A percentile compares a stretch with the other conserved stretches of the same genome.
phyloP scores from a whole-genome alignment of 257 asterid genomes.

The Striga asiatica region DNA sequence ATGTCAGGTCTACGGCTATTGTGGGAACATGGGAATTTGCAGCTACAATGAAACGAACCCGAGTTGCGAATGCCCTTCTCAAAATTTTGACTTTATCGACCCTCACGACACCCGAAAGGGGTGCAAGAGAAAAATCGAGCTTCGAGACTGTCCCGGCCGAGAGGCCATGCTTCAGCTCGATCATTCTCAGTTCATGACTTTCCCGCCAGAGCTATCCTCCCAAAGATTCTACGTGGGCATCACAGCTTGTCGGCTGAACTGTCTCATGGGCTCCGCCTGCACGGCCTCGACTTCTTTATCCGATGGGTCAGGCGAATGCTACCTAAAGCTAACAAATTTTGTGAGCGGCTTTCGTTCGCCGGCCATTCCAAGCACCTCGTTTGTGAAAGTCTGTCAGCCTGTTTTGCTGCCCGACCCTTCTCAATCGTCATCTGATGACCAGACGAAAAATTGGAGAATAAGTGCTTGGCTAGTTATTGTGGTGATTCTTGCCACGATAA shows the following conservation, averaged over 20 bases:
- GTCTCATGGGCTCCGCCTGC: slow-evolving; percentile 44
- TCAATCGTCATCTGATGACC: neutral
- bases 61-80: slow-evolving; percentile 58
- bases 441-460: slow-evolving; percentile 32
- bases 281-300: slow-evolving; percentile 63
- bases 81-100: slow-evolving; percentile 50
- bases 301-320: slow-evolving; percentile 78
- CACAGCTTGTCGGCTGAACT: slow-evolving; percentile 44
- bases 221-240: slow-evolving; percentile 41
- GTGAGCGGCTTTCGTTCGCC: slow-evolving; percentile 65
- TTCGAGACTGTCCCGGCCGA: slow-evolving; percentile 34
- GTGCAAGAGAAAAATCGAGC: slow-evolving; percentile 58
- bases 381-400: slow-evolving; percentile 57
- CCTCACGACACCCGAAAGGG: slow-evolving; percentile 47
- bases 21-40: slow-evolving; percentile 77
- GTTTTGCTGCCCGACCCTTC: slow-evolving; percentile 45
- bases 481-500: slow-evolving; percentile 38
- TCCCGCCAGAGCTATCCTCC: slow-evolving; percentile 27
- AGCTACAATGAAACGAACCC: slow-evolving; percentile 57
- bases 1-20: slow-evolving; percentile 65
- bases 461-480: slow-evolving; percentile 52
- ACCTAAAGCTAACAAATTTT: slow-evolving; percentile 30
- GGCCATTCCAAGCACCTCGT: slow-evolving; percentile 70
- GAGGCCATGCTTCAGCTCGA: slow-evolving; percentile 50
- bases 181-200: slow-evolving; percentile 54